phyloP scores from a whole-genome alignment of 768 basidiomycete species.

The Coprinopsis cinerea region DNA sequence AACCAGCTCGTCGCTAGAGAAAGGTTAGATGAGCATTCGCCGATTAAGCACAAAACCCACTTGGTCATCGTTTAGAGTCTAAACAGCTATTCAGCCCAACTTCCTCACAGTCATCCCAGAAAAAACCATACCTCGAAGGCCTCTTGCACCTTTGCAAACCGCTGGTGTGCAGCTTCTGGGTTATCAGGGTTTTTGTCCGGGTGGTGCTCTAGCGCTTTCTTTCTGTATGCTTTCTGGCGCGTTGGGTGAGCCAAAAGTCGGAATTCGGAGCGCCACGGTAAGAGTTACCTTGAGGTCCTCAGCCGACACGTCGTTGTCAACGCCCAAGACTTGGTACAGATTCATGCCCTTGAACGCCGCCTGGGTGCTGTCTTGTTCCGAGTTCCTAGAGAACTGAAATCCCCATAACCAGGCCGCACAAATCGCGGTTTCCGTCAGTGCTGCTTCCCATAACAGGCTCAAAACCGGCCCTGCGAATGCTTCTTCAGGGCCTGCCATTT shows the following conservation, averaged over 20 bases:
- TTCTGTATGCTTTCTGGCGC: constrained; percentile 55
- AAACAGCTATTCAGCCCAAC: background rate
- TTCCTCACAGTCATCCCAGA: background rate
- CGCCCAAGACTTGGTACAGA: constrained; percentile 15
- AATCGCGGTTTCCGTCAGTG: no score
- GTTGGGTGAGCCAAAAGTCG: background rate
- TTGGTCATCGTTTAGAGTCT: constrained; percentile 4
- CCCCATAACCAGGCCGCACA: no score
- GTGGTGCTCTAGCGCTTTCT: constrained; percentile 58
- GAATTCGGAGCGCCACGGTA: background rate
- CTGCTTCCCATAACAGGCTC: no score
- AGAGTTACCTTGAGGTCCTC: constrained; percentile 17
- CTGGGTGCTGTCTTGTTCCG: no score
- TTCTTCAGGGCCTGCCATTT: no score
- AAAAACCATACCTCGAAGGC: constrained; percentile 59
- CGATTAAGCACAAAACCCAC: background rate
- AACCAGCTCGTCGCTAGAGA: background rate
- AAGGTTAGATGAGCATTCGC: background rate
- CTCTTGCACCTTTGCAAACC: constrained; percentile 66
- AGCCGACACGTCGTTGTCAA: constrained; percentile 13
- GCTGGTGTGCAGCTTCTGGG: constrained; percentile 56
- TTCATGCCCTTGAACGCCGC: constrained; percentile 19
- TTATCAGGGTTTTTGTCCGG: constrained; percentile 70
- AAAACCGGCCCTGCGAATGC: no score
- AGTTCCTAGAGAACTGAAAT: no score